Conservation (phyloP, 2,329 filamentous ascomycete species). For the Geosmithia morbida region DNA sequence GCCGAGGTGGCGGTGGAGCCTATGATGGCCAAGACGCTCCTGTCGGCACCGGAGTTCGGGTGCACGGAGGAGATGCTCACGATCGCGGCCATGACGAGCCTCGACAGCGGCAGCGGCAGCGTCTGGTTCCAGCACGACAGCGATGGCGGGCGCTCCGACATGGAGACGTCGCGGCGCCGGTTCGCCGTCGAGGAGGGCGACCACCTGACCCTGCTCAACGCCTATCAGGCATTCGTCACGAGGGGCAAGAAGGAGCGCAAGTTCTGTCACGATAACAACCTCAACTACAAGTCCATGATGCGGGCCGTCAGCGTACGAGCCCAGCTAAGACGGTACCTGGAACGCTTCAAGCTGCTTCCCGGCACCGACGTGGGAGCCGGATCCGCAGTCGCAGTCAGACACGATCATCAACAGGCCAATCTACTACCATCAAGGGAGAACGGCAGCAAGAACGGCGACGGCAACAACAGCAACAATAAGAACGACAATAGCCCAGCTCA, state of each 20-base stretch:
- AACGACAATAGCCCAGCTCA: slow-evolving; percentile 13
- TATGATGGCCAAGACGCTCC: slow-evolving; percentile 84
- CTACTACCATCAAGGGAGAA: too few relatives aligned
- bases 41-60: slow-evolving; percentile 58
- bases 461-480: too few relatives aligned
- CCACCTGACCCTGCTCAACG: slow-evolving; percentile 81
- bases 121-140: slow-evolving; percentile 67
- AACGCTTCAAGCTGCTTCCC: slow-evolving; percentile 63
- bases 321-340: slow-evolving; percentile 76
- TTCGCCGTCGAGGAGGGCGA: slow-evolving; percentile 92
- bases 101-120: slow-evolving; percentile 45
- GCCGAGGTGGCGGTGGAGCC: slow-evolving; percentile 86
- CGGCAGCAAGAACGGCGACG: slow-evolving; percentile 2
- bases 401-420: too few relatives aligned
- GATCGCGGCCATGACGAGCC: slow-evolving; percentile 86
- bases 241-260: slow-evolving; percentile 64
- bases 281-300: slow-evolving; percentile 76
- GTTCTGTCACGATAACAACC: slow-evolving; percentile 75
- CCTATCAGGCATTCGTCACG: slow-evolving; percentile 79
- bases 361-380: background rate
- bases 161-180: slow-evolving; percentile 60
- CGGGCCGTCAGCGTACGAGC: slow-evolving; percentile 74
- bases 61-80: slow-evolving; percentile 79
- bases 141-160: slow-evolving; percentile 52
- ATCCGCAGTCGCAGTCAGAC: background rate